phyloP scores from a whole-genome alignment of 176 grass and related monocot species.

The Carex littledalei region DNA sequence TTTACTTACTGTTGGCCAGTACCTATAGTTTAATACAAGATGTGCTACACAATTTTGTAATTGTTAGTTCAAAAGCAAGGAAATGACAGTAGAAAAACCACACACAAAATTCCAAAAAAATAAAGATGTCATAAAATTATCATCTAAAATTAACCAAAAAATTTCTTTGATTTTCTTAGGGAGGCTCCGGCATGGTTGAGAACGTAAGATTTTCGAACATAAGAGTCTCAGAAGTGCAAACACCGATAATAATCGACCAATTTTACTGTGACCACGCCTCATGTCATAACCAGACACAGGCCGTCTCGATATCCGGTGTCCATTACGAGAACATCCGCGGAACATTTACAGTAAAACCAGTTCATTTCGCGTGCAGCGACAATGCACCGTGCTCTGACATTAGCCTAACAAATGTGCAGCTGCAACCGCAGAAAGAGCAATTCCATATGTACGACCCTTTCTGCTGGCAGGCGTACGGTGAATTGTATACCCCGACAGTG shows the following conservation, averaged over 20 bases:
- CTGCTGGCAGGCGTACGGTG: constrained; percentile 90
- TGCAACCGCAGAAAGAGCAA: constrained; percentile 50
- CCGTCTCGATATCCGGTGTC: constrained; percentile 66
- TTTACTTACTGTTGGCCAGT: no score
- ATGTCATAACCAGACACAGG: constrained; percentile 74
- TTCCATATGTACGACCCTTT: constrained; percentile 81
- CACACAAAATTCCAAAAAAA: neutral
- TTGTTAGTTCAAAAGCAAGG: neutral
- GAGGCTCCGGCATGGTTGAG: constrained; percentile 76
- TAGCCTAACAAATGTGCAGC: constrained; percentile 69
- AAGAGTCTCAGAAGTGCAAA: constrained; percentile 79
- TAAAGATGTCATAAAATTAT: neutral
- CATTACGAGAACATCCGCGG: constrained; percentile 87
- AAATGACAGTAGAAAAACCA: neutral
- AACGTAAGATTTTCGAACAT: constrained; percentile 82
- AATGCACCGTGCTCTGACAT: constrained; percentile 82
- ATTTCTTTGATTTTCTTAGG: constrained; percentile 33
- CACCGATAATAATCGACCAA: constrained; percentile 89
- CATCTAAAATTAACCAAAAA: neutral
- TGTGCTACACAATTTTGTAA: no score
- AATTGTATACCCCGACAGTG: constrained; percentile 62
- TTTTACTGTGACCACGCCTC: constrained; percentile 75
- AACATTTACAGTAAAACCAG: constrained; percentile 77
- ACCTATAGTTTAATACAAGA: no score
- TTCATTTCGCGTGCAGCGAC: constrained; percentile 92